Evolutionary conservation across 2,329 filamentous ascomycete species (phyloP).

Genomic region (Epichloe coenophiala): DNA sequence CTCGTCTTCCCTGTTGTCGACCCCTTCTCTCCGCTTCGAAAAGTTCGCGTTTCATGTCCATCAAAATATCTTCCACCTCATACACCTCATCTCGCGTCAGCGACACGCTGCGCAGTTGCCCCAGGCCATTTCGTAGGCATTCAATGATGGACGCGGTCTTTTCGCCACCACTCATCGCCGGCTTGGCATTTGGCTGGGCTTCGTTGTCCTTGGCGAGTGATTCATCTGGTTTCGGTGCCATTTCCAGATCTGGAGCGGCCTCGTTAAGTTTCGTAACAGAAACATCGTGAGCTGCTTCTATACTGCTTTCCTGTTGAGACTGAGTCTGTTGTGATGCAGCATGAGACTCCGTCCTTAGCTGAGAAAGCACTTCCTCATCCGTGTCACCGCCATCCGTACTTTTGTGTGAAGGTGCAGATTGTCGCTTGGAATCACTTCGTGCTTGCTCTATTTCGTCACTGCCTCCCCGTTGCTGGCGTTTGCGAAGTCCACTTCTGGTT

Average conservation of each 20-base stretch:
- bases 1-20: conserved; percentile 6
- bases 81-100: conserved; percentile 53
- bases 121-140: conserved; percentile 29
- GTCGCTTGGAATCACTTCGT: conserved; percentile 5
- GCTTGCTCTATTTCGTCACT: not conserved
- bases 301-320: conserved; percentile 7
- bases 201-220: conserved; percentile 1
- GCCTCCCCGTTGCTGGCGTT: conserved; percentile 5
- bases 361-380: conserved; percentile 28
- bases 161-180: conserved; percentile 2
- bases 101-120: conserved; percentile 42
- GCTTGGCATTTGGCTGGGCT: conserved; percentile 4
- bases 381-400: conserved; percentile 19
- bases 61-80: conserved; percentile 63
- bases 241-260: not conserved
- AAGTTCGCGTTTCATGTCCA: conserved; percentile 63
- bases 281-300: not conserved
- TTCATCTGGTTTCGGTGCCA: not conserved
- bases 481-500: conserved; percentile 10
- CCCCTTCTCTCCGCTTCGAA: conserved; percentile 55
- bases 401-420: not conserved
- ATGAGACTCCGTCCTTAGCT: conserved; percentile 26
- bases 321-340: conserved; percentile 24
- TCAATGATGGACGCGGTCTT: conserved; percentile 16
- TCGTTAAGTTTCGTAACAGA: not conserved